Conservation (phyloP, 768 basidiomycete genomes). For the Leccinum fibrillosum region DNA sequence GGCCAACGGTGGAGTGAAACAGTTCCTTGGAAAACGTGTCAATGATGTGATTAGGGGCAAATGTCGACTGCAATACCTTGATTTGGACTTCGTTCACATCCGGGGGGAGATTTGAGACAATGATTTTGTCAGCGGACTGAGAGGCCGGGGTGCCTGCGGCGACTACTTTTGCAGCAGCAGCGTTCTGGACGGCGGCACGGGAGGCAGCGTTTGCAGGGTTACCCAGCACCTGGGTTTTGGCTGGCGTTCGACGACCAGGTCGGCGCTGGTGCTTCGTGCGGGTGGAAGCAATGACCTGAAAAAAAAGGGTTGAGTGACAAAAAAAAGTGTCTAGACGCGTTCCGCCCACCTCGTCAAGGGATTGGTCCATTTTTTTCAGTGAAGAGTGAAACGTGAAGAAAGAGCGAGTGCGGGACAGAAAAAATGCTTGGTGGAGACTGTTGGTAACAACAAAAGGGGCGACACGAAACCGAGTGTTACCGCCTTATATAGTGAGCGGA, state of each 20-base stretch:
- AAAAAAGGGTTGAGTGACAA: slow-evolving; percentile 10
- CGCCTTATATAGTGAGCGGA: slow-evolving; percentile 25
- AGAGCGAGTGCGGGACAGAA: neutral
- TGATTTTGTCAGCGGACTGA: slow-evolving; percentile 76
- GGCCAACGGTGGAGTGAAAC: slow-evolving; percentile 87
- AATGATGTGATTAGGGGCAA: neutral
- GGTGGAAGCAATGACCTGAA: slow-evolving; percentile 59
- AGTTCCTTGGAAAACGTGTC: slow-evolving; percentile 65
- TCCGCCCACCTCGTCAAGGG: slow-evolving; percentile 73
- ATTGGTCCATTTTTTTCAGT: slow-evolving; percentile 68
- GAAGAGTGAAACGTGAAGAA: neutral
- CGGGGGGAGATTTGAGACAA: slow-evolving; percentile 88
- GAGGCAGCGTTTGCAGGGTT: slow-evolving; percentile 46
- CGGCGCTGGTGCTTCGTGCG: slow-evolving; percentile 45
- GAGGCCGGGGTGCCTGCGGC: slow-evolving; percentile 37
- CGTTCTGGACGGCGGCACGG: slow-evolving; percentile 51
- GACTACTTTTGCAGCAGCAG: slow-evolving; percentile 39
- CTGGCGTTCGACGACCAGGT: slow-evolving; percentile 43
- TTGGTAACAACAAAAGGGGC: slow-evolving; percentile 29
- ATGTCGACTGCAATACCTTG: slow-evolving; percentile 54
- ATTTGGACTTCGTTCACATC: slow-evolving; percentile 95
- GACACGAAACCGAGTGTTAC: slow-evolving; percentile 12
- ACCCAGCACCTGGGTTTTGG: slow-evolving; percentile 62
- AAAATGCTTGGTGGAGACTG: slow-evolving; percentile 5
- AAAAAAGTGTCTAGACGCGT: slow-evolving; percentile 4